A percentile compares a stretch with the other conserved stretches of the same genome.
These are phyloP conservation scores for Moesziomyces parantarcticus DNA, from an alignment of 1,284 basidiomycete species.

Conservation along the genomic window DNA sequence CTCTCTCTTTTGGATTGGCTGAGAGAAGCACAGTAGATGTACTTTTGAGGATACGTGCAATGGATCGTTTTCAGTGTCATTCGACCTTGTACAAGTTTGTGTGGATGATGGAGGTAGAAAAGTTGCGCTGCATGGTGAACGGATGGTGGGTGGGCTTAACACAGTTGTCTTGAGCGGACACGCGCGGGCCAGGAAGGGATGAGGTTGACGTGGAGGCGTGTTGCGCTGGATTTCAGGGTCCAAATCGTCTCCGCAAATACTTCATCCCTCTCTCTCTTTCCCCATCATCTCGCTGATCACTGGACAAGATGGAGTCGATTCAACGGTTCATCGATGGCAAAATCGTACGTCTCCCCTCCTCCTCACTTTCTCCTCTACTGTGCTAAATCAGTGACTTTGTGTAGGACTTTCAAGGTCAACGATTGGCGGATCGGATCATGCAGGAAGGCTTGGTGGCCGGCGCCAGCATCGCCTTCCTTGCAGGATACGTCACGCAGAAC, in stretches of 20 bases:
- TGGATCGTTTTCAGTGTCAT: neutral
- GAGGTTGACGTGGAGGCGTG: constrained; percentile 13
- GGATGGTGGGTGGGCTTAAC: constrained; percentile 1
- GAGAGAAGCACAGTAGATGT: constrained; percentile 4
- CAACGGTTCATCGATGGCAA: constrained; percentile 38
- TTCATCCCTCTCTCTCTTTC: neutral
- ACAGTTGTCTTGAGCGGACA: too few species aligned
- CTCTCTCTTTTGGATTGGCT: too few species aligned
- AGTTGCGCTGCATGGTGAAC: too few species aligned
- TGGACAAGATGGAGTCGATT: constrained; percentile 35
- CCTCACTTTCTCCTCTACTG: neutral
- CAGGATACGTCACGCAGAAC: constrained; percentile 34
- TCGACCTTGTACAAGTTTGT: too few species aligned
- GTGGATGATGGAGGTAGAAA: too few species aligned
- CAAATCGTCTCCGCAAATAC: neutral
- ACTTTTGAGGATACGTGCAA: too few species aligned
- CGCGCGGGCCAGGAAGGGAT: too few species aligned
- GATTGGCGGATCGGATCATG: constrained; percentile 37
- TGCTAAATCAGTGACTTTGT: neutral
- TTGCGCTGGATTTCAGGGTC: constrained; percentile 10
- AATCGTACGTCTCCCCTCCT: constrained; percentile 22
- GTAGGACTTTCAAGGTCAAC: constrained; percentile 47
- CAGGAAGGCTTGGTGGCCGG: constrained; percentile 32
- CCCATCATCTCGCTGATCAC: neutral
- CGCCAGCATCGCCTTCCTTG: constrained; percentile 19